Base-by-base conservation (phyloP, 2,329 filamentous ascomycete genomes). In the Alternaria brassicae region DNA sequence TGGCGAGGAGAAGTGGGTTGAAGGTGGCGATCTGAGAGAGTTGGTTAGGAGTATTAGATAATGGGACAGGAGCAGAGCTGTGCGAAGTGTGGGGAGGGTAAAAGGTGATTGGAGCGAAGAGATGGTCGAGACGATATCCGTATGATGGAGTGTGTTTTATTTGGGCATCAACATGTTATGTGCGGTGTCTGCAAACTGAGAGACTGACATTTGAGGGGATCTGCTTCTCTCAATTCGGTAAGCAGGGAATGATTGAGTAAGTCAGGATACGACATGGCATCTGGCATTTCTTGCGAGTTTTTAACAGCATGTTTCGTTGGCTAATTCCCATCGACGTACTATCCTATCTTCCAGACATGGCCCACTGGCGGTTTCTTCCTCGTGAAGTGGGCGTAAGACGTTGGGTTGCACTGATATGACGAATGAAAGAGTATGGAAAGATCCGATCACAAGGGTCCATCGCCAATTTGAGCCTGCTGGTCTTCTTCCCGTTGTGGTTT, bases 1-100 rank as follows among this genome's bases (percentile, higher is more conserved):
- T 7, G 80, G 77, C 6, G 80, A 79, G 34, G 80, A 80, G 67
- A 80, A 79, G 47, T 81, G 78, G 76, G 79, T 83, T 21, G 81
- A 83, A 67, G 82, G 82, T 17, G 82, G 81, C 1, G 82, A 84
- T 67, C 63, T 84, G 65, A 77, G 81, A 61, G 77, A 81, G 60
- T 59, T 84, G 60, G 81, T 84, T 8, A 77, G 81, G 63, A 82
- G 77, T 63, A 82, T 83, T 3, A 48, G 25, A 58, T 74, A 72
- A 56, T 78, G 45, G 50, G n/a, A n/a, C n/a, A n/a, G n/a, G n/a
- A n/a, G n/a, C n/a, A n/a, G n/a, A n/a, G n/a, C n/a, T n/a, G n/a
- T n/a, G n/a, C n/a, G n/a, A n/a, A n/a, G n/a, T n/a, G n/a, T n/a
- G n/a, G n/a, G 2, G 19, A 23, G 19, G 2, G 17, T 15, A 13